Conservation (phyloP, 208 protist species). For the Acanthamoeba culbertsoni region DNA sequence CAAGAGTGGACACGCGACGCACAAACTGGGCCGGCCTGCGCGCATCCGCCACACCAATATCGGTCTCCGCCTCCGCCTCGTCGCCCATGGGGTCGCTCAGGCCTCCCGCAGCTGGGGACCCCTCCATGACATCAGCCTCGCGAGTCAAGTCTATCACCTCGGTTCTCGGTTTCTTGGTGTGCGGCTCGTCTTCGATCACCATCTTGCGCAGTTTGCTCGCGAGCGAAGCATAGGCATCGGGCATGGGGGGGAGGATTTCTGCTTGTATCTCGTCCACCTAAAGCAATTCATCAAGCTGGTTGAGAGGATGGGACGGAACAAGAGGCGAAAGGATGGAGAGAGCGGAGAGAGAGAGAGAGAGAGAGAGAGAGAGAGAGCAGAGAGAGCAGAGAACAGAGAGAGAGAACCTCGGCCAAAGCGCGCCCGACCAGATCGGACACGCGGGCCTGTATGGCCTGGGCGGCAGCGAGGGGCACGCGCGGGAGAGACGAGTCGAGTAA, state of each 20-base stretch:
- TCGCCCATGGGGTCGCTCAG: neutral
- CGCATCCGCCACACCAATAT: no score
- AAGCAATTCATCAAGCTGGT: neutral
- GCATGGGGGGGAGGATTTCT: neutral
- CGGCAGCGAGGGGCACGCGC: neutral
- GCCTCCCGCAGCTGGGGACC: neutral
- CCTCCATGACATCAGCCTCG: neutral
- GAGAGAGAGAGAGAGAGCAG: neutral
- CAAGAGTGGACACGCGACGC: neutral
- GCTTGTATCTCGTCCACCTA: conserved; percentile 19
- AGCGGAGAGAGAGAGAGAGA: neutral
- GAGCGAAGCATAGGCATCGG: neutral
- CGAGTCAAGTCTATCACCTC: neutral
- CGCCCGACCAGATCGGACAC: neutral
- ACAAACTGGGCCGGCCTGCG: neutral
- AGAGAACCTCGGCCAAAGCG: neutral
- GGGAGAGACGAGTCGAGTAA: neutral
- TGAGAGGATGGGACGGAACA: neutral
- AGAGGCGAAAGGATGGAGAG: neutral
- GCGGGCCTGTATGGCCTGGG: neutral
- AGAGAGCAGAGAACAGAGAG: no score
- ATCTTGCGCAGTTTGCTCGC: neutral
- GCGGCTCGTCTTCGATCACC: neutral
- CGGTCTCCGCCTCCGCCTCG: neutral
- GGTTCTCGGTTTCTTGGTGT: neutral